Evolutionary conservation across 176 grass and related monocot species (phyloP).

Genomic region (Paspalum notatum): DNA sequence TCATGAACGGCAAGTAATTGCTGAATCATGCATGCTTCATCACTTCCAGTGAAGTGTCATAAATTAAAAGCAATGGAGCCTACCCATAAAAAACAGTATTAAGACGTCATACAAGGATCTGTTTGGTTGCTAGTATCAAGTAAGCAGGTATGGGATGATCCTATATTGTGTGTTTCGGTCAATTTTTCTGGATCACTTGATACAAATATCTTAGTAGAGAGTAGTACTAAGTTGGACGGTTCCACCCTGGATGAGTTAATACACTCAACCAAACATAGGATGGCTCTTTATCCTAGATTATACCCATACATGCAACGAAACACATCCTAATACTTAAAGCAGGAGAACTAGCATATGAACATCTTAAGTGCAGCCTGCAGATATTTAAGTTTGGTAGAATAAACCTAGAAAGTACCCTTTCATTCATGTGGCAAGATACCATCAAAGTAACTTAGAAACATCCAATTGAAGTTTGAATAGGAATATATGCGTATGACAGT

Average conservation of each 20-base stretch:
- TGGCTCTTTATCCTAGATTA: too few species aligned
- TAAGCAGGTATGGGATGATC: too few species aligned
- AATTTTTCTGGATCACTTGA: too few species aligned
- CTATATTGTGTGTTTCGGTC: too few species aligned
- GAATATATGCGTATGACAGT: neutral
- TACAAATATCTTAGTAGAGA: too few species aligned
- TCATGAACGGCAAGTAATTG: neutral
- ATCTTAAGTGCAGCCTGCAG: neutral
- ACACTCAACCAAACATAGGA: too few species aligned
- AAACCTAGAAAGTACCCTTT: conserved; percentile 17
- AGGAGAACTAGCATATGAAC: neutral
- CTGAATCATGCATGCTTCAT: neutral
- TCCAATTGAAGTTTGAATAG: neutral
- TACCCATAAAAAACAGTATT: neutral
- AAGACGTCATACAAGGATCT: neutral
- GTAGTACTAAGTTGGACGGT: too few species aligned
- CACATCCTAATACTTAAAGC: neutral
- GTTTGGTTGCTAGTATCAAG: too few species aligned
- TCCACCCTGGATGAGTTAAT: too few species aligned
- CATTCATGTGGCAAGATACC: conserved; percentile 15
- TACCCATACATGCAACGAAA: too few species aligned
- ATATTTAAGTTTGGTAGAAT: conserved; percentile 19
- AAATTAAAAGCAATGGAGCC: neutral
- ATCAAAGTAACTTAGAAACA: conserved; percentile 10
- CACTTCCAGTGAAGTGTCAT: conserved; percentile 21